phyloP scores from a whole-genome alignment of 1,139 yeast species.

The Saccharomyces uvarum region DNA sequence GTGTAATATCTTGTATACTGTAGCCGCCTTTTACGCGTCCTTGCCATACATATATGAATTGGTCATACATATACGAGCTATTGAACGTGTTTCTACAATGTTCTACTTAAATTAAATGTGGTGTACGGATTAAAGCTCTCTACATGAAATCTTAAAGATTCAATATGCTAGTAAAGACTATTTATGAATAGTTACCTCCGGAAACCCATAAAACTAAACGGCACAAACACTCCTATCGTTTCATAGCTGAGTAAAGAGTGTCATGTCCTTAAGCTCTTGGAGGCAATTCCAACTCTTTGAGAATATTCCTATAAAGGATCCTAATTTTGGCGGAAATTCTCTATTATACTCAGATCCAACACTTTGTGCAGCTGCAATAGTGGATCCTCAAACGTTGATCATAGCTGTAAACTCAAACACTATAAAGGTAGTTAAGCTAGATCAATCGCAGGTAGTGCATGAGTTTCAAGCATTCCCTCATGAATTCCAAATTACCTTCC shows the following conservation, averaged over 20 bases:
- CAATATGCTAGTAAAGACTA: not conserved
- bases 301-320: constrained; percentile 75
- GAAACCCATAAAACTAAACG: not conserved
- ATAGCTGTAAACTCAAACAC: constrained; percentile 50
- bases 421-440: constrained; percentile 51
- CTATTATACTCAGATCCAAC: constrained; percentile 74
- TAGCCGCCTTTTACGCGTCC: not conserved
- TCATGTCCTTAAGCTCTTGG: not conserved
- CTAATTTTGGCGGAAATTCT: constrained; percentile 52
- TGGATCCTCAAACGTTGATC: constrained; percentile 40
- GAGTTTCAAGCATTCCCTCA: constrained; percentile 58
- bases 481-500: constrained; percentile 54
- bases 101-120: not conserved
- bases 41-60: not conserved
- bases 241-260: not conserved
- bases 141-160: not conserved
- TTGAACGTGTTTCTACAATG: not conserved
- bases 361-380: constrained; percentile 56
- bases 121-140: not conserved
- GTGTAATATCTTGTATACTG: not conserved
- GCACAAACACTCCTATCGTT: not conserved
- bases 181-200: not conserved
- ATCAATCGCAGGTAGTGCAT: constrained; percentile 39
- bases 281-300: constrained; percentile 87
- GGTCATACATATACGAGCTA: not conserved